Percentiles rank a stretch among this genome's conserved stretches.
These are phyloP conservation scores for Heteromeles arbutifolia DNA, from an alignment of 306 rosid genomes.

Conservation along the genomic window DNA sequence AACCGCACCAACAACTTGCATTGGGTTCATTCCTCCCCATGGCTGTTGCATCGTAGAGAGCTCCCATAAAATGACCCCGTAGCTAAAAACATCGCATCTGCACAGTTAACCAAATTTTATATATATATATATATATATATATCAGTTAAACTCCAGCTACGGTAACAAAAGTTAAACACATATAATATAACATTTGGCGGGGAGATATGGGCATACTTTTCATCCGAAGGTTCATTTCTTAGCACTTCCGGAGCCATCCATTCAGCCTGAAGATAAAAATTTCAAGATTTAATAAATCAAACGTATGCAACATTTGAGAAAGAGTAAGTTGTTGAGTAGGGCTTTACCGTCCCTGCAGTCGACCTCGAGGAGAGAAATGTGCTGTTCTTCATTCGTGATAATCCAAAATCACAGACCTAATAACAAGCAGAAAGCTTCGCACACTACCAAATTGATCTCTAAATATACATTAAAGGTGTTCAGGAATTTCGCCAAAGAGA, in stretches of 20 bases:
- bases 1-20: slow-evolving; percentile 99
- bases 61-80: slow-evolving; percentile 96
- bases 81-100: slow-evolving; percentile 95
- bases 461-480: not conserved
- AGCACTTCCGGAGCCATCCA: slow-evolving; percentile 99
- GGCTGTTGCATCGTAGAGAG: slow-evolving; percentile 89
- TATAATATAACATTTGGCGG: slow-evolving; percentile 10
- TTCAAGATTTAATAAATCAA: not conserved
- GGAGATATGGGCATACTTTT: slow-evolving; percentile 50
- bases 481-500: slow-evolving; percentile 3
- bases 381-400: slow-evolving; percentile 86
- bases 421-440: slow-evolving; percentile 9
- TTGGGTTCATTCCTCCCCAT: slow-evolving; percentile 99
- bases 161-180: not conserved
- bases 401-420: slow-evolving; percentile 95
- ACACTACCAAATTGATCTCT: slow-evolving; percentile 16
- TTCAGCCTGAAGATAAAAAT: slow-evolving; percentile 70
- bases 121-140: slow-evolving; percentile 15
- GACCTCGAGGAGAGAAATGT: slow-evolving; percentile 98
- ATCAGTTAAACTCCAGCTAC: slow-evolving; percentile 3
- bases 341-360: slow-evolving; percentile 92
- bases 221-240: slow-evolving; percentile 93
- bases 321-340: slow-evolving; percentile 1
- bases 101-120: slow-evolving; percentile 13
- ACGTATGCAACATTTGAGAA: not conserved